A percentile compares a stretch with the other conserved stretches of the same genome.
phyloP scores from a whole-genome alignment of 129 eudicot genomes.

The Rutidosis leptorrhynchoides region DNA sequence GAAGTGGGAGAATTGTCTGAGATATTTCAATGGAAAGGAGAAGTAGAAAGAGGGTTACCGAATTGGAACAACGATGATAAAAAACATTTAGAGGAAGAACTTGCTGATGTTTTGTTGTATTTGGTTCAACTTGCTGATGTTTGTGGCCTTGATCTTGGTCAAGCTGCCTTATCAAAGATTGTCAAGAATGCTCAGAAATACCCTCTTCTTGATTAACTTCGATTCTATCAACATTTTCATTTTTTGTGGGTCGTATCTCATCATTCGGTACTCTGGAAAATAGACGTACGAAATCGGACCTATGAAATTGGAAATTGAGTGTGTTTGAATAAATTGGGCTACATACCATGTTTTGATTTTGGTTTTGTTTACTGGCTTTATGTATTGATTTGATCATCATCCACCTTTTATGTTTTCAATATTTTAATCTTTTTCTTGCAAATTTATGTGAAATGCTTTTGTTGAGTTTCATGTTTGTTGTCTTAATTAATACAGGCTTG shows the following conservation, averaged over 20 bases:
- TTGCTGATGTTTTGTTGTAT: slow-evolving; percentile 73
- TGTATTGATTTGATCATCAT: not conserved
- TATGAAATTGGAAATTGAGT: not conserved
- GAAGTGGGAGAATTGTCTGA: slow-evolving; percentile 85
- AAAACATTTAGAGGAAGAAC: slow-evolving; percentile 67
- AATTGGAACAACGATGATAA: slow-evolving; percentile 64
- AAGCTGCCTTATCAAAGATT: slow-evolving; percentile 78
- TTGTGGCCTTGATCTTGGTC: slow-evolving; percentile 87
- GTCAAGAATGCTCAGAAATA: slow-evolving; percentile 65
- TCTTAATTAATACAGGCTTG: slow-evolving; percentile 10
- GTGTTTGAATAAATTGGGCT: not conserved
- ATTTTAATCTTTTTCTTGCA: not conserved
- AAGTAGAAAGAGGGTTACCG: slow-evolving; percentile 79
- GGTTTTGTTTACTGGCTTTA: slow-evolving; percentile 8
- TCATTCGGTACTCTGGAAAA: not conserved
- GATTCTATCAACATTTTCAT: not conserved
- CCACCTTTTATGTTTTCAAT: not conserved
- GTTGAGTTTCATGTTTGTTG: slow-evolving; percentile 12
- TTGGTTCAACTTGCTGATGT: slow-evolving; percentile 75
- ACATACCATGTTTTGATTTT: not conserved
- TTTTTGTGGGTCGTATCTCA: slow-evolving; percentile 1
- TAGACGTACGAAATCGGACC: slow-evolving; percentile 4
- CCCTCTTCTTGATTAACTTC: slow-evolving; percentile 35
- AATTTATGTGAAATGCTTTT: slow-evolving; percentile 13
- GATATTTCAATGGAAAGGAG: slow-evolving; percentile 88